Base-by-base conservation (phyloP, 1,284 basidiomycete species). In the Ustilago vetiveriae region DNA sequence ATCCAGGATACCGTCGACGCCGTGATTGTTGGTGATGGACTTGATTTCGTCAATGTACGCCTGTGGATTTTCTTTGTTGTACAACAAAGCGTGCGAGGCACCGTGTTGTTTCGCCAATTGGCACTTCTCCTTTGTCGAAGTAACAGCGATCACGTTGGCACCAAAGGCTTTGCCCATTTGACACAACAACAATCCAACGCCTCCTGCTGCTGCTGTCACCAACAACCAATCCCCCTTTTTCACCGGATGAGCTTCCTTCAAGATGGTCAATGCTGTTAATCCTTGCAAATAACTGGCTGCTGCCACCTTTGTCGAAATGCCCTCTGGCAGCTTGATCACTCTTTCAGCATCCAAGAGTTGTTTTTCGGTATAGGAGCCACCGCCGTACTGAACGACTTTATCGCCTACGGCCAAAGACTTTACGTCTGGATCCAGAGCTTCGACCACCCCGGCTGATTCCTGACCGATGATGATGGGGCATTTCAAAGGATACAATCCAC, bases 91-190 rank as follows among this genome's bases (percentile, higher is more conserved):
- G 79, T 94, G 88, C 78, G 92, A 88, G 0, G 93, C 92, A 14
- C 95, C 95, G 71, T 90, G 86, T 42, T 85, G 83, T 72, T 87
- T 89, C 9, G 92, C 94, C n/a, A 94, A 80, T 46, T 87, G 86
- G 4, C 92, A 92, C 82, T 98, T 98, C 76, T 88, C 91, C 21
- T 84, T 81, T 0, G 90, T 91, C 2, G 92, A 95, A 2, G 91
- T 92, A n/a, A 94, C 97, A 2, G 92, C 95, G 74, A 98, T 96
- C 22, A 97, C 92, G 10, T 88, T 89, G 1, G 91, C 94, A 14
- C 95, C 94, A 35, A 84, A 72, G 45, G 84, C 75, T 36, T 79
- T 81, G 39, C 62, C 87, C 84, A 75, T 62, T 77, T 87, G 86
- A 41, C 82, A 83, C 6, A 87, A 81, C 13, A 86, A 71, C 0